Evolutionary conservation across 257 asterid species (phyloP).

Genomic region (Nemophila menziesii): DNA sequence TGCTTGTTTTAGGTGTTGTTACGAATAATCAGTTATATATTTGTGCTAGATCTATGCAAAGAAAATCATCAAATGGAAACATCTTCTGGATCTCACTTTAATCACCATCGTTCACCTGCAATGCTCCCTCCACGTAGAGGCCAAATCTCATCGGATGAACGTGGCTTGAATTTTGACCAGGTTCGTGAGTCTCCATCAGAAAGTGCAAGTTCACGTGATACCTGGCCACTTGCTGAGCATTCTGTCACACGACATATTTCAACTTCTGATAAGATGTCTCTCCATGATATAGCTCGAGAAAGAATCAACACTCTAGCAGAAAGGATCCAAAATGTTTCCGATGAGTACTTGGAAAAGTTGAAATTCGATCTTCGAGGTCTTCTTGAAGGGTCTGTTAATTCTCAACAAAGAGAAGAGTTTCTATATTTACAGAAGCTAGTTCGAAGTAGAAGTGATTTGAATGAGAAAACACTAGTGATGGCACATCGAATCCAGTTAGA

Average conservation of each 20-base stretch:
- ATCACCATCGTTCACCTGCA: slow-evolving; percentile 39
- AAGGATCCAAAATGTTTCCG: slow-evolving; percentile 77
- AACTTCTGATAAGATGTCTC: slow-evolving; percentile 59
- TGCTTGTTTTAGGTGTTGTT: too few relatives aligned
- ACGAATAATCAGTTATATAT: too few relatives aligned
- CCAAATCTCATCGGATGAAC: too few relatives aligned
- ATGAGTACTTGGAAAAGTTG: slow-evolving; percentile 64
- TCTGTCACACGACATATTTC: slow-evolving; percentile 57
- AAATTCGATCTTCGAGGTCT: slow-evolving; percentile 69
- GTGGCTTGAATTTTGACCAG: slow-evolving; percentile 68
- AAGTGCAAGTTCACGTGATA: slow-evolving; percentile 92
- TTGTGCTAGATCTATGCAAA: too few relatives aligned
- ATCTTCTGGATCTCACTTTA: slow-evolving; percentile 64
- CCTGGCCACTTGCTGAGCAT: slow-evolving; percentile 88
- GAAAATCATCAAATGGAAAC: slow-evolving; percentile 37
- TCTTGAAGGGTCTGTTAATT: slow-evolving; percentile 84
- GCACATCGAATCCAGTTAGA: slow-evolving; percentile 86
- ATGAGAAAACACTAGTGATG: slow-evolving; percentile 41
- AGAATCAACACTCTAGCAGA: slow-evolving; percentile 66
- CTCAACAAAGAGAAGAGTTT: slow-evolving; percentile 85
- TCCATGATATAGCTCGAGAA: slow-evolving; percentile 70
- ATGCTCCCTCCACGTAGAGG: slow-evolving; percentile 98
- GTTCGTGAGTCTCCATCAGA: slow-evolving; percentile 78
- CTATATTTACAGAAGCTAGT: slow-evolving; percentile 73
- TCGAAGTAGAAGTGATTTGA: slow-evolving; percentile 70